A percentile compares a stretch with the other conserved stretches of the same genome.
phyloP scores from a whole-genome alignment of 179 eudicot species.

The Silene vulgaris region DNA sequence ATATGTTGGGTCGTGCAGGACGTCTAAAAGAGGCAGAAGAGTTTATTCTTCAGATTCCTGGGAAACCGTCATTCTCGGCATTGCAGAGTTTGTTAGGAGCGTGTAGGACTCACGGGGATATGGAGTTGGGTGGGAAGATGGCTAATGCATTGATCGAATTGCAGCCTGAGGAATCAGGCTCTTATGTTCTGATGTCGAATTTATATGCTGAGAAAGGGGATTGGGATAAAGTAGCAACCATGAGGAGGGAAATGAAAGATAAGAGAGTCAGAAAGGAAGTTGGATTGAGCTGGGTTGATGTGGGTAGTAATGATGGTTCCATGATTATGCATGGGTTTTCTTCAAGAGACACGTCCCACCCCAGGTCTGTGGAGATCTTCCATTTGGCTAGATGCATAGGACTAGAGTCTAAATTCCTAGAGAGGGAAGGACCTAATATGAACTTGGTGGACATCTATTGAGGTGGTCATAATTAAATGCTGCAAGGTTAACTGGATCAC shows the following conservation, averaged over 20 bases:
- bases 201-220: slow-evolving; percentile 80
- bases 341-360: slow-evolving; percentile 74
- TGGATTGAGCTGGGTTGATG: slow-evolving; percentile 94
- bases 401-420: slow-evolving; percentile 49
- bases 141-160: slow-evolving; percentile 51
- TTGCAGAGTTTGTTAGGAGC: slow-evolving; percentile 91
- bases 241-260: slow-evolving; percentile 71
- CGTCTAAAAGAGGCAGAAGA: slow-evolving; percentile 81
- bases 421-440: slow-evolving; percentile 24
- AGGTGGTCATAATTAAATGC: slow-evolving; percentile 17
- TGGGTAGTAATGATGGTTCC: slow-evolving; percentile 40
- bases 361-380: slow-evolving; percentile 50
- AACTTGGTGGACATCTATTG: slow-evolving; percentile 18
- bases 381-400: slow-evolving; percentile 55
- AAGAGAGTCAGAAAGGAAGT: slow-evolving; percentile 64
- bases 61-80: slow-evolving; percentile 59
- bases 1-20: slow-evolving; percentile 90
- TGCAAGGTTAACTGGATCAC: slow-evolving; percentile 36
- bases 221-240: slow-evolving; percentile 72
- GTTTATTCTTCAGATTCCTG: slow-evolving; percentile 50
- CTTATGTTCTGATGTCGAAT: slow-evolving; percentile 79
- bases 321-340: slow-evolving; percentile 62
- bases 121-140: slow-evolving; percentile 55
- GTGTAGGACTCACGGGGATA: slow-evolving; percentile 68
- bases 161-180: slow-evolving; percentile 74